Evolutionary conservation across 2,329 filamentous ascomycete species (phyloP).

Genomic region (Cryphonectria japonica): DNA sequence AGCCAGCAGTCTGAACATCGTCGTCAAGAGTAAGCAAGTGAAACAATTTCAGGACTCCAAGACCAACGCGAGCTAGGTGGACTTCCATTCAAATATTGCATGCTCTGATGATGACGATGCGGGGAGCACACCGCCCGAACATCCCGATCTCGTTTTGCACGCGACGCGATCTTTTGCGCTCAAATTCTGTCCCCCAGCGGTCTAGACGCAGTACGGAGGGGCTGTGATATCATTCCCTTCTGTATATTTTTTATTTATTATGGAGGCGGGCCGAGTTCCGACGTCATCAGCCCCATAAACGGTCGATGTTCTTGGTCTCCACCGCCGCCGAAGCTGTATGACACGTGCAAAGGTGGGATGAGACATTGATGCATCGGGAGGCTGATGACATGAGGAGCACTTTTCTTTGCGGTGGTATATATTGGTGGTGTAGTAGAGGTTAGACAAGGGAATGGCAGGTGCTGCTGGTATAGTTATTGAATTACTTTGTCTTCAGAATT

Average conservation of each 20-base stretch:
- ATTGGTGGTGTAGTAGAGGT: background rate
- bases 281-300: constrained; percentile 5
- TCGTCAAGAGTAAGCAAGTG: background rate
- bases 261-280: background rate
- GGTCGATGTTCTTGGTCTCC: background rate
- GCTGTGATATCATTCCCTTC: background rate
- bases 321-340: background rate
- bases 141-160: background rate
- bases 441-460: background rate
- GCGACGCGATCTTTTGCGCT: constrained; percentile 8
- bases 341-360: background rate
- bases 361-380: background rate
- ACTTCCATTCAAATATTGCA: background rate
- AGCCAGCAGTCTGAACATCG: background rate
- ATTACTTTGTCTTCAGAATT: no score
- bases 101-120: background rate
- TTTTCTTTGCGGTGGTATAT: background rate
- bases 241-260: no score
- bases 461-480: background rate
- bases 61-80: background rate
- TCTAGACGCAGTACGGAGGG: background rate
- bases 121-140: background rate
- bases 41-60: background rate
- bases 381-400: background rate
- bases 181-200: background rate